Evolutionary conservation across 257 asterid genomes (phyloP).

Genomic region (Rehmannia glutinosa): DNA sequence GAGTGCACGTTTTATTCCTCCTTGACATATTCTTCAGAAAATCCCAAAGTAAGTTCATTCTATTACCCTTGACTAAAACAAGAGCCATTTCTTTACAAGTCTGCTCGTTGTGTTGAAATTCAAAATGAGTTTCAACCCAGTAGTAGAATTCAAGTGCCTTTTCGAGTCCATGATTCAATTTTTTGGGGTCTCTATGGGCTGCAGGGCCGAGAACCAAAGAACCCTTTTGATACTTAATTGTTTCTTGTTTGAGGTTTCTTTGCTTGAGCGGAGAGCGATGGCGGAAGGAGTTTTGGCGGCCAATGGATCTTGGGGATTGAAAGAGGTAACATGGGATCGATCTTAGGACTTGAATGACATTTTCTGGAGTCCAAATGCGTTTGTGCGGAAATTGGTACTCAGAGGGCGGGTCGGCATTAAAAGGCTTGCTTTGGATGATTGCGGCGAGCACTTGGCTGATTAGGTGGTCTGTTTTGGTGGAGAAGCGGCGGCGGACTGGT

Average conservation of each 20-base stretch:
- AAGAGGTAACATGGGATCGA: constrained; percentile 70
- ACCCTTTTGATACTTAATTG: constrained; percentile 38
- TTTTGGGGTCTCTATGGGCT: constrained; percentile 67
- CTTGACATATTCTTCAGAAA: constrained; percentile 77
- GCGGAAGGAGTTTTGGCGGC: constrained; percentile 70
- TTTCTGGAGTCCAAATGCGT: constrained; percentile 52
- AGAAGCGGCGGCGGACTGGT: constrained; percentile 35
- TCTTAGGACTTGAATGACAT: constrained; percentile 61
- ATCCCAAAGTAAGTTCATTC: constrained; percentile 64
- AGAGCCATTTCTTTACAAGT: constrained; percentile 91
- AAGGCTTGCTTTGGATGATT: constrained; percentile 58
- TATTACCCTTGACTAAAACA: constrained; percentile 66
- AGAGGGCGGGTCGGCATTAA: constrained; percentile 27
- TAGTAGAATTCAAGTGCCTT: constrained; percentile 77
- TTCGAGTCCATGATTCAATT: constrained; percentile 57
- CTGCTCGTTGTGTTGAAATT: constrained; percentile 62
- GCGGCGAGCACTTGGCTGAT: constrained; percentile 57
- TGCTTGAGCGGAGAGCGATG: constrained; percentile 79
- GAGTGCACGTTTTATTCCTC: constrained; percentile 26
- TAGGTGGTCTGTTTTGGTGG: constrained; percentile 29
- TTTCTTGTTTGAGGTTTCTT: constrained; percentile 52
- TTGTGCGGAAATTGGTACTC: constrained; percentile 24
- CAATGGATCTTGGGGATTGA: constrained; percentile 74
- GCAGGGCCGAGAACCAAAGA: constrained; percentile 77
- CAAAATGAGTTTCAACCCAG: constrained; percentile 67